phyloP scores from a whole-genome alignment of 2,329 filamentous ascomycete genomes.

The Arthrinium phaeospermum region DNA sequence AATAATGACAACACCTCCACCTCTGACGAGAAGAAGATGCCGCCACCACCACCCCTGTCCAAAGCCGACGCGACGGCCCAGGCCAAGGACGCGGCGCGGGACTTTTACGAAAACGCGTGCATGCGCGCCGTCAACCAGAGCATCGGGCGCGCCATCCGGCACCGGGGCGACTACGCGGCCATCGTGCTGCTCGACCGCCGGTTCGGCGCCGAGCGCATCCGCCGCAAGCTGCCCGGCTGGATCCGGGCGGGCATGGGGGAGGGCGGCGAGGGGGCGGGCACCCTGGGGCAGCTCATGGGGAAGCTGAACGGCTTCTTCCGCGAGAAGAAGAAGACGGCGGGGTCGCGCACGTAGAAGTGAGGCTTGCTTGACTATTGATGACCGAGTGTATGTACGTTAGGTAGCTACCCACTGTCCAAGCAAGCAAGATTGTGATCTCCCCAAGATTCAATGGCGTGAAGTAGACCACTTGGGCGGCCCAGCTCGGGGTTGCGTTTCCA shows the following conservation, averaged over 20 bases:
- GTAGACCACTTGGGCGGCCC: background rate
- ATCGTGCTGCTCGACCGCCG: constrained; percentile 85
- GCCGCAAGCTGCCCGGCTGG: constrained; percentile 85
- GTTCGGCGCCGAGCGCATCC: constrained; percentile 76
- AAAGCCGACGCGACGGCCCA: constrained; percentile 39
- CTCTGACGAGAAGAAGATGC: constrained; percentile 23
- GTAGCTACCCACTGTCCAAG: too few relatives aligned
- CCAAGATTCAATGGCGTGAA: background rate
- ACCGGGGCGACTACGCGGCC: constrained; percentile 85
- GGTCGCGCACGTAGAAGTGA: background rate
- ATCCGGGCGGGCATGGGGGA: constrained; percentile 73
- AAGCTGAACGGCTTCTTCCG: constrained; percentile 63
- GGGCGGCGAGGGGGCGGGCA: constrained; percentile 53
- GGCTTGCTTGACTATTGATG: too few relatives aligned
- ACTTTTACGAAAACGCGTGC: constrained; percentile 92
- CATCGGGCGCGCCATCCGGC: constrained; percentile 89
- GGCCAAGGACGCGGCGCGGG: constrained; percentile 66
- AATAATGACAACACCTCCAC: background rate
- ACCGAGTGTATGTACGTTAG: background rate
- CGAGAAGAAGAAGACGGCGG: constrained; percentile 46
- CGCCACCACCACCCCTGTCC: constrained; percentile 25
- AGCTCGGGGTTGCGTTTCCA: background rate
- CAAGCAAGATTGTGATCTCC: background rate
- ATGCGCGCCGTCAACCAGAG: constrained; percentile 98
- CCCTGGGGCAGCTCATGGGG: constrained; percentile 65